Conservation (phyloP, 2,329 filamentous ascomycete genomes). For the Teratosphaeria pseudoeucalypti region DNA sequence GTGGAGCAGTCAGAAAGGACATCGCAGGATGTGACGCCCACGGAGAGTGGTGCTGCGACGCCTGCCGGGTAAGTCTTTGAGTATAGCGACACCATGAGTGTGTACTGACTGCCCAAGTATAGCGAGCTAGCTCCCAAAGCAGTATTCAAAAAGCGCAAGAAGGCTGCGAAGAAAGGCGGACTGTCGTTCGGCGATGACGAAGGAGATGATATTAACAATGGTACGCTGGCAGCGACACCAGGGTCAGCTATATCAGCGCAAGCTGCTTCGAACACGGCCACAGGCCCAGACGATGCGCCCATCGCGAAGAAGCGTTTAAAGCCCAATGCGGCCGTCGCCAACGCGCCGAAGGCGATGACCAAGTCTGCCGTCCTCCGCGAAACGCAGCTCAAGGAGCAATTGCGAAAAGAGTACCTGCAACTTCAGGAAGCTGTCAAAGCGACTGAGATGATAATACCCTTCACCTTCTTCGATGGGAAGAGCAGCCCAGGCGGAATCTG, state of each 20-base stretch:
- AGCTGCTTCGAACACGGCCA: conserved; percentile 4
- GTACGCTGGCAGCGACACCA: not conserved
- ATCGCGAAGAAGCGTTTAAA: conserved; percentile 43
- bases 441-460: conserved; percentile 82
- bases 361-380: conserved; percentile 70
- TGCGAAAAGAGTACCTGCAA: conserved; percentile 69
- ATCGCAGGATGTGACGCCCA: conserved; percentile 43
- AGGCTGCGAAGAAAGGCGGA: conserved; percentile 46
- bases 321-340: conserved; percentile 50
- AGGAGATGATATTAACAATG: conserved; percentile 41
- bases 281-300: conserved; percentile 9
- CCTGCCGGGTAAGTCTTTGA: conserved; percentile 46
- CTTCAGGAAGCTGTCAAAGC: conserved; percentile 80
- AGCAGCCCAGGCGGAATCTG: conserved; percentile 78
- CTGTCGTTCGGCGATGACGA: conserved; percentile 64
- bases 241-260: conserved; percentile 2
- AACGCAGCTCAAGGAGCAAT: conserved; percentile 61
- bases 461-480: conserved; percentile 93
- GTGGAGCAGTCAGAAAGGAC: conserved; percentile 66
- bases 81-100: not conserved
- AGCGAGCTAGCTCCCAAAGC: conserved; percentile 44
- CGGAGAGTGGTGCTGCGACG: conserved; percentile 50
- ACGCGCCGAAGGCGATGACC: conserved; percentile 64
- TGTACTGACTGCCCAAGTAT: conserved; percentile 46
- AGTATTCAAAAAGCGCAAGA: conserved; percentile 48